phyloP scores from a whole-genome alignment of 805 yeast species.

The Sungouiozyma ichnusensis region DNA sequence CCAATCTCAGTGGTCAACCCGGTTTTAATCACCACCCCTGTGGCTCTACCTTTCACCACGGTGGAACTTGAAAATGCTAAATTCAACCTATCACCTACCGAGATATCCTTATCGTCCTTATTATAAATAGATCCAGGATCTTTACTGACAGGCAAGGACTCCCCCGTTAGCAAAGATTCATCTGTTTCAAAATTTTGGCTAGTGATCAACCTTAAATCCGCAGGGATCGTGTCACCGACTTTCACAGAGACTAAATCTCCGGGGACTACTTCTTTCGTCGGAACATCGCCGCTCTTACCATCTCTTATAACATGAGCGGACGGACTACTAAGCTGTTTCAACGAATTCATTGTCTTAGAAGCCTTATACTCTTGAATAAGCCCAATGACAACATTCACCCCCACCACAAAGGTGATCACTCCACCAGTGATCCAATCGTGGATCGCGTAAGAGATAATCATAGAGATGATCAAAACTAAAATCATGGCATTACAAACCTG shows the following conservation, averaged over 20 bases:
- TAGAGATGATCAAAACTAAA: slow-evolving; percentile 77
- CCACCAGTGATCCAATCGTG: slow-evolving; percentile 92
- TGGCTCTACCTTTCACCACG: slow-evolving; percentile 89
- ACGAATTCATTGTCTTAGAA: slow-evolving; percentile 86
- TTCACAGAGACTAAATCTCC: slow-evolving; percentile 86
- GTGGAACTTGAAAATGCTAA: slow-evolving; percentile 94
- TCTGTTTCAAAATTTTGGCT: slow-evolving; percentile 77
- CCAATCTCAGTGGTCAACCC: slow-evolving; percentile 90
- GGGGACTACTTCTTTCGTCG: slow-evolving; percentile 82
- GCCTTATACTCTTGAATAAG: slow-evolving; percentile 93
- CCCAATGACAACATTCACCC: slow-evolving; percentile 90
- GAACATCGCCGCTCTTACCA: slow-evolving; percentile 58
- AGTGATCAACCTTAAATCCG: slow-evolving; percentile 73
- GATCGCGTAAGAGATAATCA: slow-evolving; percentile 75
- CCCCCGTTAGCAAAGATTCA: slow-evolving; percentile 92
- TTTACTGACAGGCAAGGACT: slow-evolving; percentile 77
- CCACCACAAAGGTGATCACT: slow-evolving; percentile 79
- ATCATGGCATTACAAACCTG: slow-evolving; percentile 91
- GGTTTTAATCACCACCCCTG: slow-evolving; percentile 89
- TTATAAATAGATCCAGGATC: slow-evolving; percentile 33
- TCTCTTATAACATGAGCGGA: slow-evolving; percentile 81
- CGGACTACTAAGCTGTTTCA: slow-evolving; percentile 87
- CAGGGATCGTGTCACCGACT: slow-evolving; percentile 95
- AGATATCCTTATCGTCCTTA: slow-evolving; percentile 26
- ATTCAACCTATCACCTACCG: slow-evolving; percentile 58